Evolutionary conservation across 495 filamentous ascomycete species (phyloP), one percentile per base, ranked within the genome.

Genomic region (Talaromyces adpressus): DNA sequence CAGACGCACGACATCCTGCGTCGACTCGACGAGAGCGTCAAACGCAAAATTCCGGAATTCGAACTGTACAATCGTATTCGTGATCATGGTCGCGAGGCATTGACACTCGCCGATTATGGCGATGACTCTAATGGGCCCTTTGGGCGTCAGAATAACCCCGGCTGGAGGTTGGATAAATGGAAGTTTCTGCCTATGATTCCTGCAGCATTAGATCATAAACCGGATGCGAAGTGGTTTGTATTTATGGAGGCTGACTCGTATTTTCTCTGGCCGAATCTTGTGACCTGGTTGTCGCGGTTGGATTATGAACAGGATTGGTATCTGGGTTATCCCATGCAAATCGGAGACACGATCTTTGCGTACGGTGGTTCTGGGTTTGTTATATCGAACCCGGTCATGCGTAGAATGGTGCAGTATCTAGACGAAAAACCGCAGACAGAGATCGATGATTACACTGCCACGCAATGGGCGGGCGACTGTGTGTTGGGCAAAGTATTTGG

Each of bases 241-340:
- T 89, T 89, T 70, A 81, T 87, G 68, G 87, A 89, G 64, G 83
- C 84, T 0, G 87, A 91, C 69, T 87, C 87, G 1, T 89, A 87
- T 67, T 67, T 87, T 25, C 73, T 88, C 53, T 89, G 85, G 85
- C 75, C 81, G 67, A 87, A 84, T 57, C 68, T 89, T 59, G 73
- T 87, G 32, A 75, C 73, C n/a, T 87, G 84, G 73, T 68, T 89
- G 29, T 68, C 62, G 22, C 72, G 73, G 29, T 73, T 88, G 9
- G 79, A 86, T 63, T 72, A 79, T 11, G 62, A 71, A 7, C 64
- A 76, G 20, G 74, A 79, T 34, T 66, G 78, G 27, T 89, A 89
- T 68, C 74, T 88, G 29, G 86, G 85, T 0, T 77, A 74, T 51
- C 76, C 82, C 73, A 78, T 84, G 75, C 73, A 74, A 65, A 78